These are phyloP conservation scores for Simplicillium aogashimaense DNA, from an alignment of 2,329 filamentous ascomycete species.

Conservation along the genomic window DNA sequence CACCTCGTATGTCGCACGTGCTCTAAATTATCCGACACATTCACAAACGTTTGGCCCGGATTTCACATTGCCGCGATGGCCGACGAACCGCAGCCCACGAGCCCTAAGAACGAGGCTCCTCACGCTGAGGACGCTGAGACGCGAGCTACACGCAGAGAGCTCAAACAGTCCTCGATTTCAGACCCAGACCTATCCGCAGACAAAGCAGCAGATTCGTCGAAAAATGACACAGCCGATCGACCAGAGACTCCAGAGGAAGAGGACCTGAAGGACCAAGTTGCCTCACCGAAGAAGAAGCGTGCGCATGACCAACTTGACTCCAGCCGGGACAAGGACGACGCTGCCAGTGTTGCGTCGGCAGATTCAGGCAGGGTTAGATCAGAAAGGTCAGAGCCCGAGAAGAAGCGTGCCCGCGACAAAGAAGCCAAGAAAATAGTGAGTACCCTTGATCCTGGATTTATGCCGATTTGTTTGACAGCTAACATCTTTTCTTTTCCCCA, in stretches of 20 bases:
- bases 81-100: slow-evolving; percentile 30
- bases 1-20: no score
- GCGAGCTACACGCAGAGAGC: slow-evolving; percentile 51
- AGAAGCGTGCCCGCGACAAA: slow-evolving; percentile 52
- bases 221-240: slow-evolving; percentile 9
- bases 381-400: slow-evolving; percentile 44
- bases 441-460: not conserved
- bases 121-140: slow-evolving; percentile 49
- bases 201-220: slow-evolving; percentile 12
- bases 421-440: slow-evolving; percentile 26
- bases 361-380: slow-evolving; percentile 39
- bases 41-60: not conserved
- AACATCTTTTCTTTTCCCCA: not conserved
- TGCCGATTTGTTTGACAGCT: not conserved
- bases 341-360: slow-evolving; percentile 28
- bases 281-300: slow-evolving; percentile 59
- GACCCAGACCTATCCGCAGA: slow-evolving; percentile 23
- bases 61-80: slow-evolving; percentile 24
- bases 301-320: slow-evolving; percentile 49
- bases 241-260: slow-evolving; percentile 26
- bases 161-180: slow-evolving; percentile 55
- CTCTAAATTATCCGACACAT: not conserved
- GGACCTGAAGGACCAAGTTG: slow-evolving; percentile 35
- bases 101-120: slow-evolving; percentile 24
- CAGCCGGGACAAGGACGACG: slow-evolving; percentile 30